Base-by-base conservation (phyloP, 2,329 filamentous ascomycete genomes). In the Tolypocladium amazonense region DNA sequence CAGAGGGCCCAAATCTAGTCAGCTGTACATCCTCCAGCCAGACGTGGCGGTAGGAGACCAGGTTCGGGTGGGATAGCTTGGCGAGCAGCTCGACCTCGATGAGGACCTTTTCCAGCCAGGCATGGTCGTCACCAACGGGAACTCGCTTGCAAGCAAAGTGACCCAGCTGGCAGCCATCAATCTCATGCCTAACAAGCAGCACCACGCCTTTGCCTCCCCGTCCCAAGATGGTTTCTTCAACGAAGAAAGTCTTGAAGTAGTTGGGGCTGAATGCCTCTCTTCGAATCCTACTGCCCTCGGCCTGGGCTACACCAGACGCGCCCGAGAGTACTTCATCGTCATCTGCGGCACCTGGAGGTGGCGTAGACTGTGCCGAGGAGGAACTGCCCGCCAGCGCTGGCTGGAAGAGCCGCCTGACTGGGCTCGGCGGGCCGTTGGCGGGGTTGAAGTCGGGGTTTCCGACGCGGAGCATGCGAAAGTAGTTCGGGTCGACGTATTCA, bases 131-230 rank as follows among this genome's bases (percentile, higher is more conserved):
- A 18, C 94, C 90, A 4, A 99, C 94, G 0, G 94, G 95, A 0
- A 99, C 92, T 54, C 95, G 86, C 75, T 99, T 99, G 79, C 94
- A 99, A 15, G 94, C 94, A 73, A 96, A 99, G 64, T 94, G 84
- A 1, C 94, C 94, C 1, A 99, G 79, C 38, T 87, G 83, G 53
- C 96, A 93, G 27, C 90, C 88, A 71, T 97, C 94, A 60, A 99
- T 85, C 65, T 96, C 82, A 74, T 99, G 94, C 61, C 90, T 86
- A 12, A 99, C 94, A n/a, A 97, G 80, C 55, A 99, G 75, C 1
- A 99, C 94, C 4, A 99, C 92, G 0, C 94, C 94, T 70, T 96
- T 96, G 3, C 95, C 94, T 27, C 95, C 94, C 68, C 88, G 84
- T 0, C 94, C 94, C 0, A 99, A 80, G 68, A 93, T 88, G 6